phyloP scores from a whole-genome alignment of 1,139 yeast genomes.

The Sugiyamaella castrensis region DNA sequence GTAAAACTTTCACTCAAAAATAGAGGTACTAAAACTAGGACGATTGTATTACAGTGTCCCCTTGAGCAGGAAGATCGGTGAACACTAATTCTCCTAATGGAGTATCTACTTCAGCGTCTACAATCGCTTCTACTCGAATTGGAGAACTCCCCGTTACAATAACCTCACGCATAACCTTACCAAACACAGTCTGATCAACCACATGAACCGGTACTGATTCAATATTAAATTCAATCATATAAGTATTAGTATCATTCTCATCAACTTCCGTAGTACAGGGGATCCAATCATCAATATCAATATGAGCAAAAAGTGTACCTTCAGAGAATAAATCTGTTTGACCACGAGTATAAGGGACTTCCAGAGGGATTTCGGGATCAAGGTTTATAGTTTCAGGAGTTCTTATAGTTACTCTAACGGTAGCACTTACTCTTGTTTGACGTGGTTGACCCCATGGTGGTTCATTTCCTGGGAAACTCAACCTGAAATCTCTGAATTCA shows the following conservation, averaged over 20 bases:
- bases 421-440: conserved; percentile 25
- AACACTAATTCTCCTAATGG: conserved; percentile 41
- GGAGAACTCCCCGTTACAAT: conserved; percentile 31
- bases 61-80: conserved; percentile 30
- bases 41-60: conserved; percentile 21
- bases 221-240: conserved; percentile 29
- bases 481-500: conserved; percentile 24
- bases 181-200: conserved; percentile 31
- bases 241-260: conserved; percentile 20
- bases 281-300: conserved; percentile 36
- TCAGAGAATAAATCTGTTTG: conserved; percentile 30
- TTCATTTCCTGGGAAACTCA: conserved; percentile 22
- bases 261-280: conserved; percentile 31
- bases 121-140: conserved; percentile 33
- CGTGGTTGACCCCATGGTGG: conserved; percentile 21
- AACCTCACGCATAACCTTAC: conserved; percentile 31
- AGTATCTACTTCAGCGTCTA: conserved; percentile 41
- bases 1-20: too few relatives aligned
- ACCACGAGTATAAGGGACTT: conserved; percentile 31
- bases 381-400: conserved; percentile 25
- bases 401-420: conserved; percentile 23
- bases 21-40: neutral
- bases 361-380: conserved; percentile 18
- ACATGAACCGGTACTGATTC: conserved; percentile 35
- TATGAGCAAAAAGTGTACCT: conserved; percentile 33